Evolutionary conservation across 768 basidiomycete genomes (phyloP).

Genomic region (Flagelloscypha sp.): DNA sequence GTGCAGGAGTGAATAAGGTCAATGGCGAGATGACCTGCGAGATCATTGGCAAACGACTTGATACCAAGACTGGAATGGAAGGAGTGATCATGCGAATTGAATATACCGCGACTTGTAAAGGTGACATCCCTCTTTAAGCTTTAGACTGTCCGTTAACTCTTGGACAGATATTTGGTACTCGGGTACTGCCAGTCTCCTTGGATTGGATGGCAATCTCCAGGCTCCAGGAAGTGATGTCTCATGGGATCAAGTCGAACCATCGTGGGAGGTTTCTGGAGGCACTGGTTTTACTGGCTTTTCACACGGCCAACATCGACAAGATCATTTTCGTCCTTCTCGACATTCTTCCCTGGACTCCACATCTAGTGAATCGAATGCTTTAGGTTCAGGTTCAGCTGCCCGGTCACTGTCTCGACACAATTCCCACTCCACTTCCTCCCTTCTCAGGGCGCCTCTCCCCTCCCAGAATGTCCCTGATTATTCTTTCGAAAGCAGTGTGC

Average conservation of each 20-base stretch:
- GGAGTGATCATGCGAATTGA: slow-evolving; percentile 60
- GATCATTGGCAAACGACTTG: slow-evolving; percentile 42
- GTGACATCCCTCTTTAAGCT: no score
- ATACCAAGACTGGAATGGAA: slow-evolving; percentile 29
- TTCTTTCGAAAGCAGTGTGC: slow-evolving; percentile 57
- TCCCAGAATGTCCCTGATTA: slow-evolving; percentile 56
- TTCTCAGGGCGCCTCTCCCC: slow-evolving; percentile 71
- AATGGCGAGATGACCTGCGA: slow-evolving; percentile 59
- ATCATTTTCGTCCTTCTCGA: slow-evolving; percentile 25
- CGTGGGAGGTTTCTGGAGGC: slow-evolving; percentile 58
- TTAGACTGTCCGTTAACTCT: no score
- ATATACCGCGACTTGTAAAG: slow-evolving; percentile 67
- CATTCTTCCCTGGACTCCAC: slow-evolving; percentile 44
- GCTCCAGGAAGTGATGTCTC: slow-evolving; percentile 59
- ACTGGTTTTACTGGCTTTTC: slow-evolving; percentile 68
- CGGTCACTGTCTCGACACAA: slow-evolving; percentile 25
- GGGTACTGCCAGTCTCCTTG: slow-evolving; percentile 74
- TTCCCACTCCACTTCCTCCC: slow-evolving; percentile 49
- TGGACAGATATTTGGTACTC: slow-evolving; percentile 86
- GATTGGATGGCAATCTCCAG: slow-evolving; percentile 66
- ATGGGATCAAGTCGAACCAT: slow-evolving; percentile 48
- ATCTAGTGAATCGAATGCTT: slow-evolving; percentile 15
- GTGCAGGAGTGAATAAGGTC: slow-evolving; percentile 62
- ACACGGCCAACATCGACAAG: slow-evolving; percentile 34
- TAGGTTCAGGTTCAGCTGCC: slow-evolving; percentile 9